Evolutionary conservation across 306 rosid genomes (phyloP), one percentile per base, ranked within the genome.

Genomic region (Argentina anserina): DNA sequence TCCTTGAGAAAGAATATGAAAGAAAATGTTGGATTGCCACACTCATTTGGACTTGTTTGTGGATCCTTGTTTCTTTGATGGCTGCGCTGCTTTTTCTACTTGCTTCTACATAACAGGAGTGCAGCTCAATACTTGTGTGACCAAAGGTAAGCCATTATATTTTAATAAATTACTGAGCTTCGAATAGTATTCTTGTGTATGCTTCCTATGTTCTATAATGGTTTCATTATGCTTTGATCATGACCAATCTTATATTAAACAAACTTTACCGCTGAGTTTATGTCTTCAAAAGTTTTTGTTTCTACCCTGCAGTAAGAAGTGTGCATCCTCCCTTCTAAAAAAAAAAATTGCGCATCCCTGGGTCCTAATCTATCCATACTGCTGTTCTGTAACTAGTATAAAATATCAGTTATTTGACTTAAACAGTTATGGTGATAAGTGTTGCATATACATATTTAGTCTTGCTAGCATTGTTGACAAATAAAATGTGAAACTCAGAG

Each of bases 91-190:
- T 85, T 79, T 80, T 81, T 80, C 77, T 79, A 43, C 2, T 70
- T 80, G 83, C 87, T 75, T 80, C 79, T 78, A 76, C 53, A 18
- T 43, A 46, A 39, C 46, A 36, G 88, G 87, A 80, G 88, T 58
- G 53, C 77, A 78, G 84, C 67, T 67, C 36, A 23, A 37, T 70
- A 60, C 84, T 72, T 75, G 71, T 40, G 11, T 49, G 71, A 50
- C 47, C 63, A 64, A 80, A 78, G 89, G 96, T 90, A 78, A 80
- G 87, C 81, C 72, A 39, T 37, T 29, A n/a, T 64, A 29, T 73
- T 46, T 39, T 6, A 55, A 41, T 58, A 62, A 42, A 50, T 56
- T 62, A 6, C 42, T 23, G n/a, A 9, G 49, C 37, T 63, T 9
- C 17, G 65, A 26, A 50, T 29, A 39, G 28, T 56, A 14, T n/a